Evolutionary conservation across 1,284 basidiomycete species (phyloP), one percentile per base, ranked within the genome.

Genomic region (Pseudozyma tsukubaensis): DNA sequence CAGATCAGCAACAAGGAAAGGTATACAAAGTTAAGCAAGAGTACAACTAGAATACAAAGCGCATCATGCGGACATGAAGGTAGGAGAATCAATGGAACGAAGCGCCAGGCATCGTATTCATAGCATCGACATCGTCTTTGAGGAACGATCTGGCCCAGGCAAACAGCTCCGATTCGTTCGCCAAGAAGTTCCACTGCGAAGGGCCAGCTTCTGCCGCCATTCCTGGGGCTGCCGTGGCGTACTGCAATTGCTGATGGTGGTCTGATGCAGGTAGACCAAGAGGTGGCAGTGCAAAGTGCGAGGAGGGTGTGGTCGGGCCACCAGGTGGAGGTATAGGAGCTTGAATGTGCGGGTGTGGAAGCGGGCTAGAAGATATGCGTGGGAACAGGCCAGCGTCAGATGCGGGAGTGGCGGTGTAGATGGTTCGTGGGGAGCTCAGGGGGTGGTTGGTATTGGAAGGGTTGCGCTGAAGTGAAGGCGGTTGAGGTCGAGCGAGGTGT

Each of bases 61-160:
- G n/a, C n/a, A n/a, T n/a, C n/a, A n/a, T n/a, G n/a, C n/a, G n/a
- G n/a, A n/a, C n/a, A n/a, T n/a, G n/a, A n/a, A n/a, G n/a, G n/a
- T n/a, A n/a, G n/a, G n/a, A n/a, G n/a, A n/a, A n/a, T 64, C 50
- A 66, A 34, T 47, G 39, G 36, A 66, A 66, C 6, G 57, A 43
- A 6, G 56, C 47, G 4, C 36, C 52, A 14, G 63, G 49, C 57
- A 66, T 51, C 40, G 51, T n/a, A n/a, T n/a, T n/a, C n/a, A n/a
- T 51, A 5, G 64, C 35, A 42, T 71, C 62, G n/a, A 60, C 44
- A 39, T 65, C 68, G 37, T 71, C 68, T 19, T 64, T 52, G 24
- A 71, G 68, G 47, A 71, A 71, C 13, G 61, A 65, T 19, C 68
- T 51, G 2, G 68, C 68, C 68, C 68, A 71, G 5, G 68, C 68